phyloP scores from a whole-genome alignment of 176 grass and related monocot species.

The Oryza meridionalis region DNA sequence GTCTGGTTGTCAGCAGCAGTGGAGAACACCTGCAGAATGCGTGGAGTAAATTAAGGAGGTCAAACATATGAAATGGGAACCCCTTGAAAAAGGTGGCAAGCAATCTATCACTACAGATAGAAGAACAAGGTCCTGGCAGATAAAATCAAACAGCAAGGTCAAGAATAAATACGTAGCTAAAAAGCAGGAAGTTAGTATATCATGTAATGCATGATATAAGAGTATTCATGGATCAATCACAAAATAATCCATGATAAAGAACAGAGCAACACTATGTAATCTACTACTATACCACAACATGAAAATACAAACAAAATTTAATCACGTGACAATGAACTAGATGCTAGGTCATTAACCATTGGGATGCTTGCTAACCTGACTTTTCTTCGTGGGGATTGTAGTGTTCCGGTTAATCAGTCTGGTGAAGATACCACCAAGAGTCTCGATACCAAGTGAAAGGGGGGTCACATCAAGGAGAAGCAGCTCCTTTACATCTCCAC shows the following conservation, averaged over 20 bases:
- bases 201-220: background rate
- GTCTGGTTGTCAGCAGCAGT: slow-evolving; percentile 64
- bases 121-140: background rate
- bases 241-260: background rate
- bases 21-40: slow-evolving; percentile 48
- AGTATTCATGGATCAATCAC: background rate
- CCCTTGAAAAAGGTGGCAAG: background rate
- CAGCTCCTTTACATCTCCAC: slow-evolving; percentile 55
- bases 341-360: background rate
- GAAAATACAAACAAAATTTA: background rate
- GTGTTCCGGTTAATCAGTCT: slow-evolving; percentile 48
- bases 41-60: background rate
- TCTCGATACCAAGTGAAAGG: slow-evolving; percentile 51
- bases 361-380: slow-evolving; percentile 27
- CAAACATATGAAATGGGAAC: background rate
- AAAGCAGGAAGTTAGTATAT: background rate
- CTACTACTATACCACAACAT: background rate
- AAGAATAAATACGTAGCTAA: background rate
- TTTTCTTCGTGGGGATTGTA: slow-evolving; percentile 61
- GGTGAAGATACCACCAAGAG: slow-evolving; percentile 53
- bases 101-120: background rate
- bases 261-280: background rate
- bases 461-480: slow-evolving; percentile 56
- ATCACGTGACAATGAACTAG: background rate
- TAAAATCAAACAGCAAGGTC: background rate